These are phyloP conservation scores for Quercus lobata DNA, from an alignment of 331 rosid species.

Conservation along the genomic window DNA sequence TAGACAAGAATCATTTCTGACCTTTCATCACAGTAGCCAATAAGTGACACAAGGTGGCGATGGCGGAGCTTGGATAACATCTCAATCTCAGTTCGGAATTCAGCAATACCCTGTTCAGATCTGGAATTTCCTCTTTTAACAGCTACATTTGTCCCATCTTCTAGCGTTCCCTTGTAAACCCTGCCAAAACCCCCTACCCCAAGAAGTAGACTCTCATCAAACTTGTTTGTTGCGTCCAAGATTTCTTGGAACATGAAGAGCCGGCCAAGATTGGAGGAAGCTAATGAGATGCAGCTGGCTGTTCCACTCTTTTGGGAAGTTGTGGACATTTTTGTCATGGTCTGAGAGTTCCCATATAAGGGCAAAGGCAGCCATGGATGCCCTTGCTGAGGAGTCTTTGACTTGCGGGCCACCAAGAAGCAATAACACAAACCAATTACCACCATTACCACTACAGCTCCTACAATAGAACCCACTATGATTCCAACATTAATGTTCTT, in stretches of 20 bases:
- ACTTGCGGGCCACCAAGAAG: conserved; percentile 40
- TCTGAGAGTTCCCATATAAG: conserved; percentile 78
- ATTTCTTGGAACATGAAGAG: conserved; percentile 81
- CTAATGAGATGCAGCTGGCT: conserved; percentile 81
- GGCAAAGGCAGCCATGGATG: conserved; percentile 84
- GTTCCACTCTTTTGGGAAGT: conserved; percentile 84
- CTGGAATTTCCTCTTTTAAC: conserved; percentile 89
- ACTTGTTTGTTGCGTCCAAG: conserved; percentile 80
- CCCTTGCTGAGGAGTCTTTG: conserved; percentile 55
- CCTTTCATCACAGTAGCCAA: conserved; percentile 92
- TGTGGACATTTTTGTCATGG: conserved; percentile 85
- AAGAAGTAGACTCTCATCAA: conserved; percentile 72
- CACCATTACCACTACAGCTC: conserved; percentile 38
- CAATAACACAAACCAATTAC: conserved; percentile 50
- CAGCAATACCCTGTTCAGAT: conserved; percentile 94
- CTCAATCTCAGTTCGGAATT: conserved; percentile 90
- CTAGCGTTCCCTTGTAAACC: conserved; percentile 85
- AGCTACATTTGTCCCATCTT: conserved; percentile 81
- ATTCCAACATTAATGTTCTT: conserved; percentile 36
- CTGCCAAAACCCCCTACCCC: conserved; percentile 99
- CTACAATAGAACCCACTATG: conserved; percentile 45
- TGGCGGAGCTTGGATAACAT: conserved; percentile 97
- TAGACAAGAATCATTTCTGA: conserved; percentile 96
- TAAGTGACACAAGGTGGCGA: conserved; percentile 94
- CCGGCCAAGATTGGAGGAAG: conserved; percentile 76